phyloP scores from a whole-genome alignment of 352 stramenopile species.

The Aphanomyces invadans region DNA sequence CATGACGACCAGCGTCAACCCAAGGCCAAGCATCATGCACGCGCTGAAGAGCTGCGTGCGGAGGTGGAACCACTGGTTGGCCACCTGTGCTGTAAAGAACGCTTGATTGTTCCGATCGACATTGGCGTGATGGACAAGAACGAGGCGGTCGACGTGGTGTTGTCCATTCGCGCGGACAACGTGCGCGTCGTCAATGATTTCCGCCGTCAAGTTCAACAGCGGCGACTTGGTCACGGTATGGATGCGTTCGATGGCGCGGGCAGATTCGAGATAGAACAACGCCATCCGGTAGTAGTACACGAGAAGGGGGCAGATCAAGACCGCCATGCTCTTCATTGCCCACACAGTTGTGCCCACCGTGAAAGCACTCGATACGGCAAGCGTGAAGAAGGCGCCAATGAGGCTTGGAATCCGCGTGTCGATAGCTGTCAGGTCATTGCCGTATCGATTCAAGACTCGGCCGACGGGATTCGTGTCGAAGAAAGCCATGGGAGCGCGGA shows the following conservation, averaged over 20 bases:
- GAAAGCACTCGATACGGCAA: slow-evolving; percentile 70
- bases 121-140: slow-evolving; percentile 17
- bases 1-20: slow-evolving; percentile 28
- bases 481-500: slow-evolving; percentile 37
- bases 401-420: slow-evolving; percentile 67
- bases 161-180: slow-evolving; percentile 33
- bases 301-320: slow-evolving; percentile 72
- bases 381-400: slow-evolving; percentile 48
- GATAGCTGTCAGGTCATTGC: slow-evolving; percentile 31
- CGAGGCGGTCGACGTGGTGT: neutral
- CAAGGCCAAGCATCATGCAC: slow-evolving; percentile 42
- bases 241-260: slow-evolving; percentile 44
- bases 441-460: slow-evolving; percentile 35
- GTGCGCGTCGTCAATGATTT: slow-evolving; percentile 40
- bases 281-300: slow-evolving; percentile 69
- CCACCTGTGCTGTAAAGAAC: slow-evolving; percentile 15
- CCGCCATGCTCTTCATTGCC: slow-evolving; percentile 71
- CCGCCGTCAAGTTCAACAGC: slow-evolving; percentile 44
- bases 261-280: slow-evolving; percentile 39
- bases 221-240: slow-evolving; percentile 41
- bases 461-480: slow-evolving; percentile 41
- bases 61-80: slow-evolving; percentile 87
- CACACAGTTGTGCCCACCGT: slow-evolving; percentile 71
- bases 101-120: slow-evolving; percentile 32
- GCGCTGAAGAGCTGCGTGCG: slow-evolving; percentile 84